phyloP scores from a whole-genome alignment of 2,329 filamentous ascomycete species.

The Aspergillus felis region DNA sequence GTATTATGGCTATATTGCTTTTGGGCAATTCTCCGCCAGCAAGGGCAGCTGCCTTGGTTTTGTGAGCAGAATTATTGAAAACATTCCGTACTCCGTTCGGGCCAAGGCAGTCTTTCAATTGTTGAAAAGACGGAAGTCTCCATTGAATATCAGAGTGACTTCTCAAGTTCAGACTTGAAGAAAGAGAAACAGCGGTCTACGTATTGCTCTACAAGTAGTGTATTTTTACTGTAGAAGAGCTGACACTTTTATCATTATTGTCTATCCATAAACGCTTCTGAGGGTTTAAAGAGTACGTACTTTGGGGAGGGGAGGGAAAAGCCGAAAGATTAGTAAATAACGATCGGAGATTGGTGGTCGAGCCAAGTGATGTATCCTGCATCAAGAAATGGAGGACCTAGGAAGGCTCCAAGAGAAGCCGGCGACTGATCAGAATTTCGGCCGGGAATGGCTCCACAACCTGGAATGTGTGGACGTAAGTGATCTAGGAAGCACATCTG shows the following conservation, averaged over 20 bases:
- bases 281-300: not conserved
- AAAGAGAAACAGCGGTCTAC: not conserved
- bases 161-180: not conserved
- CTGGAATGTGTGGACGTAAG: not conserved
- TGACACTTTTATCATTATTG: not conserved
- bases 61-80: not conserved
- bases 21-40: not conserved
- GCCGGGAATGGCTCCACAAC: not conserved
- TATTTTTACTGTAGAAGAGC: not conserved
- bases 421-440: not conserved
- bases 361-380: not conserved
- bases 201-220: not conserved
- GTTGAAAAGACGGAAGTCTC: not conserved
- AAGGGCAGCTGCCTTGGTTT: not conserved
- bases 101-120: not conserved
- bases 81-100: not conserved
- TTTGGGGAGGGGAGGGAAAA: not conserved
- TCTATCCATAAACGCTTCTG: not conserved
- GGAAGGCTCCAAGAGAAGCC: not conserved
- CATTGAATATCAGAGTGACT: not conserved
- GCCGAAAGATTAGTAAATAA: not conserved
- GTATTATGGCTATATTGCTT: not conserved
- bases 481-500: not conserved
- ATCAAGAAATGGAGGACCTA: not conserved
- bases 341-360: not conserved